Evolutionary conservation across 345 rosid genomes (phyloP), one percentile per base, ranked within the genome.

Genomic region (Psidium friedrichsthalianum): DNA sequence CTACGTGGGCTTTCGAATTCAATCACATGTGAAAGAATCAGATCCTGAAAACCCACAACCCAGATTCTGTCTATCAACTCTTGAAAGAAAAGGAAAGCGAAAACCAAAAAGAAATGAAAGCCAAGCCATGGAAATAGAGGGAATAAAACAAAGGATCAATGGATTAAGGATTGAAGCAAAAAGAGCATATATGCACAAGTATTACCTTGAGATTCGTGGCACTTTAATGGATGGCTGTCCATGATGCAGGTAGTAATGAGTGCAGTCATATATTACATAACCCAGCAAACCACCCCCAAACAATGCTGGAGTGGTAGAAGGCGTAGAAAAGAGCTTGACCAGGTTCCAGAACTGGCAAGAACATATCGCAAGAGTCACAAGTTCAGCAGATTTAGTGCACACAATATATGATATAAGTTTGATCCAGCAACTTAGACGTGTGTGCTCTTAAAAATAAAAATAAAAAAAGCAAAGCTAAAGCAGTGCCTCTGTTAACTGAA

Each of bases 221-320:
- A 90, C 82, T 69, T 91, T 85, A 12, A 78, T 89, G 54, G 94
- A 83, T 53, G 99, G 99, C 86, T 95, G 99, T 84, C 96, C 98
- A 86, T 97, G 98, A 91, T 97, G 99, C 85, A 97, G 88, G 88
- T 97, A 97, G 91, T 95, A 97, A 87, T 97, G 99, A 84, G 96
- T 95, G 82, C 93, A 92, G 88, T 97, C 99, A 83, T 95, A 97
- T 53, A 95, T 92, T 82, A 97, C 98, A 86, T 97, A 97, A 22
- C 99, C 98, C 56, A 95, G 91, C 88, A 97, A 84, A 86, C 98
- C 98, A 82, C 98, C 99, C 49, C 95, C 98, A 74, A 97, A 95
- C 81, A 97, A 86, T 22, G 96, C 98, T 12, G 98, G 98, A 86
- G 96, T 86, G 27, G 91, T 91, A 15, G 98, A 86, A 82, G 96